Evolutionary conservation across 2,329 filamentous ascomycete species (phyloP), one percentile per base, ranked within the genome.

Genomic region (Zopfia rhizophila): DNA sequence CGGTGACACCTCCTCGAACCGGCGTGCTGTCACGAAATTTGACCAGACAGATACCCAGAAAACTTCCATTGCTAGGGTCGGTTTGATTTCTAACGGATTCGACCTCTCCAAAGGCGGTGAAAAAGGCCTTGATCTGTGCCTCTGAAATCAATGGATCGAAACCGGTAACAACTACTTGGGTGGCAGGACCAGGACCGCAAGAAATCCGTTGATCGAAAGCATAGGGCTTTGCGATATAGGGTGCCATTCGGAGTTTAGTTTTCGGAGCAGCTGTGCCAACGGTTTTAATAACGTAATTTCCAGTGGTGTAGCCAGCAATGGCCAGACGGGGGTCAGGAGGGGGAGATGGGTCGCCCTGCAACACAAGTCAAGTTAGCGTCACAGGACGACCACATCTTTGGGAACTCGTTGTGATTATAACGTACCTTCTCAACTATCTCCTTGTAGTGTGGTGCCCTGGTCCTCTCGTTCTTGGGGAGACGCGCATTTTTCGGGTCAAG

Each of bases 31-130:
- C 93, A 63, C 88, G 86, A 72, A 95, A 99, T 48, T 88, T 86
- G 66, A 99, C 91, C 12, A 91, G 90, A 56, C 90, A 96, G 67
- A 99, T 92, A 10, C 94, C 94, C 10, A 99, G 82, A 66, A 95
- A 96, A 65, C 90, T 94, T 13, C 94, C 94, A 10, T 92, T 97
- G 46, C 92, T 88, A 7, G 94, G 94, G 71, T 99, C 91, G 63
- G 95, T 93, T 69, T 95, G 93, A 66, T 97, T 97, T 65, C 90
- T 91, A 60, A 95, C 88, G 65, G 92, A 89, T 31, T 88, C 88
- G 53, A 99, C 92, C 47, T 96, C 90, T 40, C 91, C 91, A 73
- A 89, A 96, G 3, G 83, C 84, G 13, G 87, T 84, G 68, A 96
- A 95, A 41, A 90, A 82, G 32, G 87, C 84, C 13, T 83, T 84